These are phyloP conservation scores for Thecaphora thlaspeos DNA, from an alignment of 1,284 basidiomycete species.

Conservation along the genomic window DNA sequence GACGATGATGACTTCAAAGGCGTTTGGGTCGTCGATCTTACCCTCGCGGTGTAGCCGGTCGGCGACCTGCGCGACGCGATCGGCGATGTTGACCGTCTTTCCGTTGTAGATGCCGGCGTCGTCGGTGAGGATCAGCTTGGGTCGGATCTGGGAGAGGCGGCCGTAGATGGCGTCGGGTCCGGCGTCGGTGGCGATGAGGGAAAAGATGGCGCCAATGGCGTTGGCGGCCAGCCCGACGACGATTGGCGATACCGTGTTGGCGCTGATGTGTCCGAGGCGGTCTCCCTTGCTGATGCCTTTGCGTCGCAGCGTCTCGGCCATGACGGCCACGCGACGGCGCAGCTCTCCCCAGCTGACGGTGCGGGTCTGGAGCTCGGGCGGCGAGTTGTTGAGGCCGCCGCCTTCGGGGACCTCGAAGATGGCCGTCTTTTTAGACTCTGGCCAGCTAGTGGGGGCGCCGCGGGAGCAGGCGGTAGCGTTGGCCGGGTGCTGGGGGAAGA, in stretches of 20 bases:
- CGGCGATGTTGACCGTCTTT: slow-evolving; percentile 49
- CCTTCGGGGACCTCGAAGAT: slow-evolving; percentile 34
- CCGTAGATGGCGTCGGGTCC: slow-evolving; percentile 38
- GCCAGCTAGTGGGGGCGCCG: slow-evolving; percentile 32
- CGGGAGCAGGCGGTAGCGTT: slow-evolving; percentile 31
- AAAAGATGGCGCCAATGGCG: slow-evolving; percentile 37
- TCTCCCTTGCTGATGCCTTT: slow-evolving; percentile 26
- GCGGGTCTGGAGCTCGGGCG: slow-evolving; percentile 4
- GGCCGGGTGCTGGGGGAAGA: slow-evolving; percentile 38
- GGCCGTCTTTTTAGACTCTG: slow-evolving; percentile 8
- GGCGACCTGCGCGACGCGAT: slow-evolving; percentile 40
- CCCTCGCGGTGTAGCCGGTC: slow-evolving; percentile 32
- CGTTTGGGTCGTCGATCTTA: slow-evolving; percentile 24
- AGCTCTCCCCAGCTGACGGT: slow-evolving; percentile 33
- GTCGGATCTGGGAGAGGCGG: slow-evolving; percentile 50
- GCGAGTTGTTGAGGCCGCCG: slow-evolving; percentile 14
- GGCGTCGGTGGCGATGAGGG: slow-evolving; percentile 34
- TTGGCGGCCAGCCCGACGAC: slow-evolving; percentile 31
- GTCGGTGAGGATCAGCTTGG: slow-evolving; percentile 57
- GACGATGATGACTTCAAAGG: slow-evolving; percentile 36
- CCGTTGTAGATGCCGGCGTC: slow-evolving; percentile 56
- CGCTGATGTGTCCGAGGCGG: slow-evolving; percentile 25
- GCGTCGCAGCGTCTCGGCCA: slow-evolving; percentile 25
- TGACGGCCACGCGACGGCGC: slow-evolving; percentile 21
- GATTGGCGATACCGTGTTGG: slow-evolving; percentile 24